Evolutionary conservation across 2,329 filamentous ascomycete species (phyloP), one percentile per base, ranked within the genome.

Genomic region (Neonectria hederae): DNA sequence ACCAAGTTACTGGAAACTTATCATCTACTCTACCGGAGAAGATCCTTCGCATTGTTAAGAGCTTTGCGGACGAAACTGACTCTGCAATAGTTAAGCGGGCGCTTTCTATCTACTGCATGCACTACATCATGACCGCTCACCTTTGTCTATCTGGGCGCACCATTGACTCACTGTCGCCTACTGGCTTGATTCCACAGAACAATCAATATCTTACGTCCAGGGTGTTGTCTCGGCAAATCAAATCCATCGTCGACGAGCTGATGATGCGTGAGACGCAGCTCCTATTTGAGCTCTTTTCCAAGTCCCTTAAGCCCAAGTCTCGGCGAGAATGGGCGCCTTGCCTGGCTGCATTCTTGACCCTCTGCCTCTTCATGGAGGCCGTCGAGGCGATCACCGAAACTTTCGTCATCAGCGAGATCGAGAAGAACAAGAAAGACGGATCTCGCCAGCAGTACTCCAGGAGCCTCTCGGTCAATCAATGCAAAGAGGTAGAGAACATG

Each of bases 341-440:
- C 70, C 77, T 86, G 17, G 86, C 84, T 2, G 81, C 86, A 0
- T 88, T 88, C 70, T 75, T 88, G 11, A 82, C 87, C 4, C 79
- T 88, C 30, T 87, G 85, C 66, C 78, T 88, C 40, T 86, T 87
- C 72, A 87, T 88, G 85, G 86, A 88, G 76, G 77, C 82, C 24
- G 82, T 87, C 55, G 85, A 87, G 76, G 79, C 81, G 30, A 81
- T 84, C 8, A 79, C 84, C 32, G 85, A 88, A 75, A 78, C 77
- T 9, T 87, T 85, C 69, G 82, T 84, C 54, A 76, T 84, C 11
- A 78, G 81, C 28, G 80, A 85, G 68, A 86, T 84, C 72, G 83
- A 87, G 75, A 79, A 85, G 69, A 77, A 78, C 62, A 69, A 82
- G 61, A 78, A 80, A 43, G 80, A 79, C 62, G 74, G 74, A n/a